phyloP scores from a whole-genome alignment of 2,329 filamentous ascomycete genomes.

The Ascochyta lentis region DNA sequence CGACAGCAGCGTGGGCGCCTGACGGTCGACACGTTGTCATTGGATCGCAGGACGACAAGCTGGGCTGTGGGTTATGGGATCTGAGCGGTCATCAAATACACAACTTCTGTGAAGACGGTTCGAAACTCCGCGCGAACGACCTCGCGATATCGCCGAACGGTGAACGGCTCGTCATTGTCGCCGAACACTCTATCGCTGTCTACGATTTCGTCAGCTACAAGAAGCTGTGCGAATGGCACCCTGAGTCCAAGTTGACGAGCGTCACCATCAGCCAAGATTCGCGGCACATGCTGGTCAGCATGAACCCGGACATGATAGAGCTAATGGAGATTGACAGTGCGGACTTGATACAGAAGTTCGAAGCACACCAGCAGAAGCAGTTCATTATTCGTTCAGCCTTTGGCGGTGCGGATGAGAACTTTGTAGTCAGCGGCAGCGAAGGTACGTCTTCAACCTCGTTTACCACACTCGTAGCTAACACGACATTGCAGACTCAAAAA shows the following conservation, averaged over 20 bases:
- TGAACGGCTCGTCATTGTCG: slow-evolving; percentile 78
- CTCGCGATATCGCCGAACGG: slow-evolving; percentile 84
- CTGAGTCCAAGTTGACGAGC: slow-evolving; percentile 76
- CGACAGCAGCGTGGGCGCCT: slow-evolving; percentile 85
- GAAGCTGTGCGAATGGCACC: slow-evolving; percentile 75
- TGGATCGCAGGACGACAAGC: slow-evolving; percentile 54
- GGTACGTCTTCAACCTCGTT: slow-evolving; percentile 58
- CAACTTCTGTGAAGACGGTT: slow-evolving; percentile 65
- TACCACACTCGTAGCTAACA: background rate
- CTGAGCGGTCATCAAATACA: slow-evolving; percentile 66
- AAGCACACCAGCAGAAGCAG: slow-evolving; percentile 75
- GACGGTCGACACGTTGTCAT: slow-evolving; percentile 81
- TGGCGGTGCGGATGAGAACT: slow-evolving; percentile 89
- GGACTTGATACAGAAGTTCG: slow-evolving; percentile 74
- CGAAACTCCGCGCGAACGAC: slow-evolving; percentile 78
- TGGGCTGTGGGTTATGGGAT: slow-evolving; percentile 62
- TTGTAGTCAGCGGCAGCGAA: slow-evolving; percentile 91
- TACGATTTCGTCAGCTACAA: slow-evolving; percentile 80
- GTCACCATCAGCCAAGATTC: slow-evolving; percentile 83
- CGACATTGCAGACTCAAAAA: slow-evolving; percentile 62
- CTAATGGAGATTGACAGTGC: slow-evolving; percentile 79
- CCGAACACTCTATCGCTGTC: slow-evolving; percentile 74
- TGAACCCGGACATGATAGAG: slow-evolving; percentile 76
- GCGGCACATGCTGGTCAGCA: slow-evolving; percentile 81
- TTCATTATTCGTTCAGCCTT: slow-evolving; percentile 84